Base-by-base conservation (phyloP, 192 early-diverging fungal species). In the Backusella mclennaniae region DNA sequence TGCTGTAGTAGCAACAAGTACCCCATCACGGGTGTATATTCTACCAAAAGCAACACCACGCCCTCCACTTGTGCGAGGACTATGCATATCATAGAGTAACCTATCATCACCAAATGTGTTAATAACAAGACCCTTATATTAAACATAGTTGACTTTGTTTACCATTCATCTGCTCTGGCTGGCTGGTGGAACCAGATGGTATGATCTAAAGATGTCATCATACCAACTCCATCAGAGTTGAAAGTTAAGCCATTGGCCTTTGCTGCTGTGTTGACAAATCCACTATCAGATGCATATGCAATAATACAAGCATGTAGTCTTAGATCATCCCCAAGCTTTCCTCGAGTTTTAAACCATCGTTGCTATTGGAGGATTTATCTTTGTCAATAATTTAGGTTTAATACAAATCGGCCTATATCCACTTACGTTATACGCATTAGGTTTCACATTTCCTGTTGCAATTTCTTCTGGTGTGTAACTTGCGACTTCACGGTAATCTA, bases 101-200 rank as follows among this genome's bases (percentile, higher is more conserved):
- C 84, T 84, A 67, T 31, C 0, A 4, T 68, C 29, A 66, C 38
- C 52, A 44, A 5, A 17, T 0, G 0, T 44, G 15, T 44, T 14
- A 17, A 15, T 3, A 44, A 44, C 14, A 44, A 1, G 4, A 19
- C 42, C 33, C 15, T 71, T 12, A 9, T 5, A 46, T 79, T 56
- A 11, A 11, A 23, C 3, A 21, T 67, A 73, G 67, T 14, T 72
- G 3, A 76, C 76, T 7, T 77, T 66, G 33, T 3, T 80, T 83
- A 83, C 88, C 96, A 98, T 53, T 97, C 94, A 78, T 97, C 95
- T 7, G 95, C 92, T 21, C 93, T 79, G 78, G 94, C 94, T 0
- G 91, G 89, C 67, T 84, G 86, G 77, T 98, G 95, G 87, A 97
- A 98, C 95, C 95, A 98, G 46, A 94, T 89, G 6, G 89, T 84